phyloP scores from a whole-genome alignment of 345 rosid species.

The Linum tenue region DNA sequence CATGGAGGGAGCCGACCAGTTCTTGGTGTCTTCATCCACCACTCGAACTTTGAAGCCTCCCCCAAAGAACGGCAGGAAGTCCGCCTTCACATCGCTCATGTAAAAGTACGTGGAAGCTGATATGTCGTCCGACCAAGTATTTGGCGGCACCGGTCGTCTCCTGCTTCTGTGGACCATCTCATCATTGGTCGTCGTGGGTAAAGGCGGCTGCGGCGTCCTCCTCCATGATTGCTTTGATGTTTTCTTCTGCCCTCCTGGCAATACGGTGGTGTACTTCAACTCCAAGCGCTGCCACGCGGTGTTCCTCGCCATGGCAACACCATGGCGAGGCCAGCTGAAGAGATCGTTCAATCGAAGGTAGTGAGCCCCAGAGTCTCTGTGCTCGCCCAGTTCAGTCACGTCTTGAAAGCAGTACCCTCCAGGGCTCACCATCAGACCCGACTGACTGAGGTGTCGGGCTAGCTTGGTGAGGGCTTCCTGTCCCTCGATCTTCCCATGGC shows the following conservation, averaged over 20 bases:
- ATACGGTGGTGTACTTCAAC: neutral
- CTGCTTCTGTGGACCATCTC: too few relatives aligned
- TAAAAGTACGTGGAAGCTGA: too few relatives aligned
- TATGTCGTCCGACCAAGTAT: too few relatives aligned
- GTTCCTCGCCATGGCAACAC: neutral
- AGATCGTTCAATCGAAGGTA: neutral
- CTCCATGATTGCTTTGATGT: neutral
- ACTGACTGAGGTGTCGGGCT: neutral
- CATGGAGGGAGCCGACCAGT: too few relatives aligned
- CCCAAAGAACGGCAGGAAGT: too few relatives aligned
- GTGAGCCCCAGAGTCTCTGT: neutral
- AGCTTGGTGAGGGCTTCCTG: neutral
- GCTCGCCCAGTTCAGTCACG: neutral
- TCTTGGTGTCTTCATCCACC: too few relatives aligned
- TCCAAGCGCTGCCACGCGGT: neutral
- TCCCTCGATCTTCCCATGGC: neutral
- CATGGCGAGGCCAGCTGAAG: neutral
- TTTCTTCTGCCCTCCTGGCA: neutral
- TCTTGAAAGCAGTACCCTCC: neutral
- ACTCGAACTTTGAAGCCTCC: too few relatives aligned
- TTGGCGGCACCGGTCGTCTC: neutral
- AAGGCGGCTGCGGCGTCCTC: too few relatives aligned
- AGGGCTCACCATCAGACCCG: neutral
- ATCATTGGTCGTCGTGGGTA: too few relatives aligned
- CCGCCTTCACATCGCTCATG: too few relatives aligned